Percentiles rank a stretch among this genome's conserved stretches.
Evolutionary conservation across 1,284 basidiomycete genomes (phyloP).

Genomic region (Cerrena zonata): DNA sequence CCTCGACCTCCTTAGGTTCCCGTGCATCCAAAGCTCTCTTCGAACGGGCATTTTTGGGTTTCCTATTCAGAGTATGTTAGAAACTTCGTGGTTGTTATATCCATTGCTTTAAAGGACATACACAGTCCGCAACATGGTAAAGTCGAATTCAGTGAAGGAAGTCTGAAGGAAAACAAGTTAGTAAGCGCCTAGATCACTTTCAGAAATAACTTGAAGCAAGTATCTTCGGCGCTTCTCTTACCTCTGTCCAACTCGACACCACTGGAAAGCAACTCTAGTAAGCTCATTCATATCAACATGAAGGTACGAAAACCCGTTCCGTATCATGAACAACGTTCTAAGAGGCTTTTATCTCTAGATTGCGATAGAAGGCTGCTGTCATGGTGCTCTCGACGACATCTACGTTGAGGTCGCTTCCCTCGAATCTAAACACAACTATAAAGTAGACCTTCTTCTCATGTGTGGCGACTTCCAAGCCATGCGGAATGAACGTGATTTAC

Average conservation of each 20-base stretch:
- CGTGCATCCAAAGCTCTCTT: constrained; percentile 88
- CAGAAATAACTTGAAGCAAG: no score
- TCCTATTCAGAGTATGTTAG: no score
- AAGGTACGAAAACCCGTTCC: no score
- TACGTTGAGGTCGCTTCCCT: constrained; percentile 72
- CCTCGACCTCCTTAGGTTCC: constrained; percentile 76
- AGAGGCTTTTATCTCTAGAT: no score
- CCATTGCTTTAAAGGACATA: constrained; percentile 25
- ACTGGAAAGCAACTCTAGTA: no score
- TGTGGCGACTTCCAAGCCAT: constrained; percentile 97
- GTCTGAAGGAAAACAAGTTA: no score
- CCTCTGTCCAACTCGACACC: no score
- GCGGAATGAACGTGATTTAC: constrained; percentile 79
- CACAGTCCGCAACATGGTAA: constrained; percentile 36
- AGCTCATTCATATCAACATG: no score
- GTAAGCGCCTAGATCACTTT: no score
- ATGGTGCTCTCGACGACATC: constrained; percentile 86
- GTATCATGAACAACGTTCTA: no score
- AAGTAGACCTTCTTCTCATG: constrained; percentile 80
- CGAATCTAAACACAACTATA: constrained; percentile 57
- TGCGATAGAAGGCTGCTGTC: constrained; percentile 92
- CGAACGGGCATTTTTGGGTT: constrained; percentile 95
- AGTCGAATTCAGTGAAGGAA: not conserved
- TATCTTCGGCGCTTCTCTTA: not conserved
- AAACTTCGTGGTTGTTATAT: no score